Percentiles rank a stretch among this genome's conserved stretches.
These are phyloP conservation scores for Alloascoidea africana DNA, from an alignment of 805 yeast species.

Conservation along the genomic window DNA sequence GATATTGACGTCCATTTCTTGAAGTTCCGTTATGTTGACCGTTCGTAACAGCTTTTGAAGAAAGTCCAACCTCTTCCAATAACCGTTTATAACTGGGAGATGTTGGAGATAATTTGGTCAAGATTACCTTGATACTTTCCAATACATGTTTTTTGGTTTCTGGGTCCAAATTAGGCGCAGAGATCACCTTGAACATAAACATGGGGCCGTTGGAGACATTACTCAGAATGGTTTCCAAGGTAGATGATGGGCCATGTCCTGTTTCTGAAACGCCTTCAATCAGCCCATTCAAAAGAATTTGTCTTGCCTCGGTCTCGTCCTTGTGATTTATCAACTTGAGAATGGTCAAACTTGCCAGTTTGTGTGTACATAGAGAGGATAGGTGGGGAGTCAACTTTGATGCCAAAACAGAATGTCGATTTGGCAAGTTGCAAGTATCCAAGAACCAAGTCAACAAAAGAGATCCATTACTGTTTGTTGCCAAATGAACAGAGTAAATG, in stretches of 20 bases:
- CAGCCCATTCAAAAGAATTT: slow-evolving; percentile 25
- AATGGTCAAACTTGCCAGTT: slow-evolving; percentile 55
- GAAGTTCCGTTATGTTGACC: too few species aligned
- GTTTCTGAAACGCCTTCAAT: slow-evolving; percentile 8
- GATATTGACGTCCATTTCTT: too few species aligned
- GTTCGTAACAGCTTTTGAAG: too few species aligned
- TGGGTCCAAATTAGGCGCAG: slow-evolving; percentile 41
- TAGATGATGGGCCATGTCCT: slow-evolving; percentile 17
- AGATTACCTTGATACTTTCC: slow-evolving; percentile 39
- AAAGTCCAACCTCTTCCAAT: slow-evolving; percentile 73
- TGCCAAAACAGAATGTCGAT: slow-evolving; percentile 40
- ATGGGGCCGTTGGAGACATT: slow-evolving; percentile 48
- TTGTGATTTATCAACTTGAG: slow-evolving; percentile 51
- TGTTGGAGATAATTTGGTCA: slow-evolving; percentile 35
- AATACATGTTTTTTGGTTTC: slow-evolving; percentile 33
- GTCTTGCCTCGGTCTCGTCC: slow-evolving; percentile 38
- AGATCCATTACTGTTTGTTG: slow-evolving; percentile 58
- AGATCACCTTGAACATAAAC: slow-evolving; percentile 48
- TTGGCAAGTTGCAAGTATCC: slow-evolving; percentile 47
- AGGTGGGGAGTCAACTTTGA: slow-evolving; percentile 35
- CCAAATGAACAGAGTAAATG: slow-evolving; percentile 49
- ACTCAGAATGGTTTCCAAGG: slow-evolving; percentile 34
- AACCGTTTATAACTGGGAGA: slow-evolving; percentile 54
- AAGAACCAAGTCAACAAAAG: slow-evolving; percentile 68
- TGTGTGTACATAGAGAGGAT: slow-evolving; percentile 42